Base-by-base conservation (phyloP, 768 basidiomycete genomes). In the Tephrocybe rancida region DNA sequence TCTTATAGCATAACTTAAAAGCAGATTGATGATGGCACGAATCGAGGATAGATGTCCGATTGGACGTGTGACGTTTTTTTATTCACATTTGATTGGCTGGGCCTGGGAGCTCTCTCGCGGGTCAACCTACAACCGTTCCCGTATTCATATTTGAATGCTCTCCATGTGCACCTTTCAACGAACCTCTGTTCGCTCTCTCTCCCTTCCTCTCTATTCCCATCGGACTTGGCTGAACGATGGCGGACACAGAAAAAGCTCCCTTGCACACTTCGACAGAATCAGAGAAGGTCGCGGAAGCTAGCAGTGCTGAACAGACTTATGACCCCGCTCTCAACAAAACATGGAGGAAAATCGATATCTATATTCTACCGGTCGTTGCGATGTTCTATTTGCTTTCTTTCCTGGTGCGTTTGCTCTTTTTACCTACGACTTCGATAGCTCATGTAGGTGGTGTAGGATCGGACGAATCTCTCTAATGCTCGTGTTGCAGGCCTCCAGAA, bases 401-500 rank as follows among this genome's bases (percentile, higher is more conserved):
- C 61, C 35, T 76, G 55, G 74, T 74, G 55, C 48, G 54, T 45
- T 77, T 41, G 80, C 85, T 2, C 83, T 67, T 43, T 75, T 87
- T 5, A 21, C 14, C 11, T 43, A 3, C 8, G 11, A n/a, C n/a
- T 27, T 14, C 11, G 19, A 35, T 38, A 9, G 32, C 16, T 35
- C 7, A n/a, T 9, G 16, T 13, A 7, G 7, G n/a, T 25, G 41
- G 22, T 22, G 48, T 53, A 80, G 79, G 80, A 81, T 57, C 73
- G 82, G 49, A 80, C 76, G 11, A 84, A 85, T 58, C 70, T 85
- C 34, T 77, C 76, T 24, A 86, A 85, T 55, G 85, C 84, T 37
- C 74, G 78, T n/a, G 74, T 85, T 5, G 85, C 84, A 9, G 85
- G 85, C 10, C 64, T 87, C 54, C 81, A 85, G 60, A 75, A 65